Percentiles rank a stretch among this genome's conserved stretches.
These are phyloP conservation scores for Exophiala mesophila DNA, from an alignment of 2,329 filamentous ascomycete genomes.

Conservation along the genomic window DNA sequence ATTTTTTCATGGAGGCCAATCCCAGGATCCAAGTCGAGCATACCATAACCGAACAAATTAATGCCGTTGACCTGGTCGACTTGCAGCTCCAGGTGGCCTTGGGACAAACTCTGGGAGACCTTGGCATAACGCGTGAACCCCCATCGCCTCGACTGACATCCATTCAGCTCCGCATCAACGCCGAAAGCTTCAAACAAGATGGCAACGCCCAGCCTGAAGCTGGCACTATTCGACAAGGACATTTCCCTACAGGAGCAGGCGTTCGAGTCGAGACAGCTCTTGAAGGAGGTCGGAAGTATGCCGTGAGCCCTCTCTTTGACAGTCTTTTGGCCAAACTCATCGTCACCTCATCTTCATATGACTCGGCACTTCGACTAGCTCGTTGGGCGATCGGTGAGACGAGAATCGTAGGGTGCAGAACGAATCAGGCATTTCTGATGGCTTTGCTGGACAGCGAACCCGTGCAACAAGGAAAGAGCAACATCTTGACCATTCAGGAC, in stretches of 20 bases:
- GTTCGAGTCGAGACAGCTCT: constrained; percentile 54
- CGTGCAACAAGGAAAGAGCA: constrained; percentile 18
- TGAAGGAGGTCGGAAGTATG: constrained; percentile 32
- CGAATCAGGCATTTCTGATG: constrained; percentile 37
- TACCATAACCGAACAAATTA: constrained; percentile 55
- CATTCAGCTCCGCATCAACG: constrained; percentile 21
- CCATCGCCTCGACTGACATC: constrained; percentile 18
- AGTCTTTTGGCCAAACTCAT: constrained; percentile 56
- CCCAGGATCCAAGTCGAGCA: constrained; percentile 59
- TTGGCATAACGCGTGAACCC: constrained; percentile 13
- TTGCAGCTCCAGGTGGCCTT: constrained; percentile 46
- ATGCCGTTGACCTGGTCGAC: constrained; percentile 50
- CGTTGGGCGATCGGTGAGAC: constrained; percentile 52
- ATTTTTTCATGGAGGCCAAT: constrained; percentile 58
- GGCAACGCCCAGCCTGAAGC: constrained; percentile 20
- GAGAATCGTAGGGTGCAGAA: constrained; percentile 51
- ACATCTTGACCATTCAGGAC: constrained; percentile 21
- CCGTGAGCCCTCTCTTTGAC: constrained; percentile 54
- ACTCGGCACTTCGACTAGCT: constrained; percentile 49
- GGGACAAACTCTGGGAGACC: constrained; percentile 19
- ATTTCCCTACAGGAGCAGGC: constrained; percentile 54
- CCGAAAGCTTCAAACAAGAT: constrained; percentile 21
- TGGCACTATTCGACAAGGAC: constrained; percentile 21
- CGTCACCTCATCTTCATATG: constrained; percentile 51
- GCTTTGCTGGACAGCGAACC: constrained; percentile 15